Evolutionary conservation across 441 rosid genomes (phyloP).

Genomic region (Gossypium laxum): DNA sequence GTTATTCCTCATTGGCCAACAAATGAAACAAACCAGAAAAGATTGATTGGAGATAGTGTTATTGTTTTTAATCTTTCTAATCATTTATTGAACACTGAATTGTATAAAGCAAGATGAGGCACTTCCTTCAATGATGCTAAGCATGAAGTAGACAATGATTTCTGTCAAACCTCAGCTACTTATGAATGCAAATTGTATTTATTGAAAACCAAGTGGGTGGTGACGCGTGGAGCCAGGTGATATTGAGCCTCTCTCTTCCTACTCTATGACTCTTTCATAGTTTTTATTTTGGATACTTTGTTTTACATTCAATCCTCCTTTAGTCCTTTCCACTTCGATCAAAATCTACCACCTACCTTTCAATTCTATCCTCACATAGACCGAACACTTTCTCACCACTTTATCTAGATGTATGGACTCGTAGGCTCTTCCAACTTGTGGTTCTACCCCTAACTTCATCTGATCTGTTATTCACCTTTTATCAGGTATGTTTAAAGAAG

Average conservation of each 20-base stretch:
- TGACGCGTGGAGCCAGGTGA: not conserved
- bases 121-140: constrained; percentile 3
- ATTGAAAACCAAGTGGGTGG: not conserved
- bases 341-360: not conserved
- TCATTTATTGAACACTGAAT: not conserved
- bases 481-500: not conserved
- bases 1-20: not conserved
- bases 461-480: not conserved
- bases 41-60: not conserved
- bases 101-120: not conserved
- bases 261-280: not conserved
- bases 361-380: not conserved
- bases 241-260: not conserved
- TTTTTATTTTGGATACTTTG: not conserved
- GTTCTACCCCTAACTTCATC: not conserved
- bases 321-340: not conserved
- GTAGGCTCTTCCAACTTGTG: not conserved
- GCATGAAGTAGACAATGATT: constrained; percentile 3
- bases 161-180: not conserved
- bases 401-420: not conserved
- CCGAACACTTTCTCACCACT: no score
- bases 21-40: not conserved
- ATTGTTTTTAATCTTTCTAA: not conserved
- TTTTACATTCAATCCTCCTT: not conserved
- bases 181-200: not conserved